Conservation (phyloP, 2,329 filamentous ascomycete genomes). For the Aureobasidium sp. region DNA sequence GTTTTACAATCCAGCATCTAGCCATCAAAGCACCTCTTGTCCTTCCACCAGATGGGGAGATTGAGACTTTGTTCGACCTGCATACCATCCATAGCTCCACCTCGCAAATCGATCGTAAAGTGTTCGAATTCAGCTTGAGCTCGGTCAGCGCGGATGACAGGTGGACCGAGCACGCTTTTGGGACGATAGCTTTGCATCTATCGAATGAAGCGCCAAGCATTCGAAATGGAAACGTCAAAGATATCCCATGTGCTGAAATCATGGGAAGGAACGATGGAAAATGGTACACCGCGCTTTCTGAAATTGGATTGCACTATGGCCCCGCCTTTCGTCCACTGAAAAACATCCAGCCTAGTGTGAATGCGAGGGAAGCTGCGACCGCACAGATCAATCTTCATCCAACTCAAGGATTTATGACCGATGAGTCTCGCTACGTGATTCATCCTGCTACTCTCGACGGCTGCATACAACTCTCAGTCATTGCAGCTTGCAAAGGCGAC, state of each 20-base stretch:
- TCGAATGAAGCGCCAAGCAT: background rate
- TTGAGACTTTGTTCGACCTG: background rate
- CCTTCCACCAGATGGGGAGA: background rate
- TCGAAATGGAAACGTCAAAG: background rate
- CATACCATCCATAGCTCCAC: background rate
- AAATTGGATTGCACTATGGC: background rate
- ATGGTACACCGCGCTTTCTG: background rate
- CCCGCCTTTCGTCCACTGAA: background rate
- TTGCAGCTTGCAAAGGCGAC: background rate
- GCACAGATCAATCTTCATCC: background rate
- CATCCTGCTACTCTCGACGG: background rate
- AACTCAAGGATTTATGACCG: background rate
- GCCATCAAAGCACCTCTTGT: background rate
- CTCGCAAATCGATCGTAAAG: background rate
- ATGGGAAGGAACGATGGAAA: background rate
- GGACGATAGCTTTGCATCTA: background rate
- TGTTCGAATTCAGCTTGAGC: background rate
- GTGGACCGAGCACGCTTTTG: background rate
- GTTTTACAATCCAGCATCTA: background rate
- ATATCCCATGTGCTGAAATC: background rate
- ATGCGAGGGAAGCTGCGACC: background rate
- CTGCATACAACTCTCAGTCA: background rate
- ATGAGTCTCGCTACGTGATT: background rate
- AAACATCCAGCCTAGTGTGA: background rate
- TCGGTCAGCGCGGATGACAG: background rate